These are phyloP conservation scores for Beauveria caledonica DNA, from an alignment of 2,329 filamentous ascomycete species.

Conservation along the genomic window DNA sequence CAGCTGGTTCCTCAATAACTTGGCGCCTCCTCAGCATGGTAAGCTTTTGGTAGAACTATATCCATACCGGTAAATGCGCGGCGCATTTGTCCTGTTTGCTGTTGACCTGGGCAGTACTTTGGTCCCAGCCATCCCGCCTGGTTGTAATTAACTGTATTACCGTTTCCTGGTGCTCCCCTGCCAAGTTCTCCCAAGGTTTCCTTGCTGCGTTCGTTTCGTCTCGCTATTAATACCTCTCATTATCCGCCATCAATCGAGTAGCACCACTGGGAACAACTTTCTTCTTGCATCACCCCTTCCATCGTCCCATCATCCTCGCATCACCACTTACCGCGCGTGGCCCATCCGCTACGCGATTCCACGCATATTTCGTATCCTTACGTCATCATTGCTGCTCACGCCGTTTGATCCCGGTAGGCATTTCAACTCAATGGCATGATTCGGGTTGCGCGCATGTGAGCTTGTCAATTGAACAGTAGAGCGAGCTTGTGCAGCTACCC, in stretches of 20 bases:
- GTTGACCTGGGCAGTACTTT: neutral
- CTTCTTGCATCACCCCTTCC: neutral
- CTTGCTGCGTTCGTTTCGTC: neutral
- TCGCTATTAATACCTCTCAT: neutral
- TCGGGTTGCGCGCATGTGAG: neutral
- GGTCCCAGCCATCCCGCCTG: neutral
- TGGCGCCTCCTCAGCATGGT: neutral
- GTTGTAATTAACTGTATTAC: neutral
- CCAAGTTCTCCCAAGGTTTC: neutral
- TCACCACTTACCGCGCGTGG: neutral
- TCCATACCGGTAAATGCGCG: conserved; percentile 2
- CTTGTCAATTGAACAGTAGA: neutral
- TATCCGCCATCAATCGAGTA: neutral
- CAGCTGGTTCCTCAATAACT: conserved; percentile 3
- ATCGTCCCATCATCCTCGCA: neutral
- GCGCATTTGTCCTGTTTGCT: neutral
- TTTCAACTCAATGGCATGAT: neutral
- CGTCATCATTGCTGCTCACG: neutral
- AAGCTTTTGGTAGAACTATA: neutral
- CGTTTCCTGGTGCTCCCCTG: neutral
- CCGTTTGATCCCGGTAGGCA: neutral
- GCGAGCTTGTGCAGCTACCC: neutral
- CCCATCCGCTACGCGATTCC: neutral
- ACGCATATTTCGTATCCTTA: neutral
- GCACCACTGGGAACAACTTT: neutral